A percentile compares a stretch with the other conserved stretches of the same genome.
phyloP scores from a whole-genome alignment of 148 eudicot genomes.

The Cornus suecica region DNA sequence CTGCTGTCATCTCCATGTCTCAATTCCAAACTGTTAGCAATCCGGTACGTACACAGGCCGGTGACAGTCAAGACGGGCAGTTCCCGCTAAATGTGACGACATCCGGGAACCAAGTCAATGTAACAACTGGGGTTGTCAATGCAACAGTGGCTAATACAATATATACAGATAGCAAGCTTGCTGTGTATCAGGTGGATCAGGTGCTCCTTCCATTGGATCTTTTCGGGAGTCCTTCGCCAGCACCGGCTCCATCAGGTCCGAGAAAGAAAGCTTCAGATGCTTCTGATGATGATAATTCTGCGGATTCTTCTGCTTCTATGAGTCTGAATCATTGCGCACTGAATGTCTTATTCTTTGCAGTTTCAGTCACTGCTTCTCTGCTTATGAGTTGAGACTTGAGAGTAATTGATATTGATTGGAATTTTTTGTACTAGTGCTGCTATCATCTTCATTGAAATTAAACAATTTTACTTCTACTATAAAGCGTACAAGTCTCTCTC shows the following conservation, averaged over 20 bases:
- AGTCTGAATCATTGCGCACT: not conserved
- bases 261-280: not conserved
- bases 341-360: not conserved
- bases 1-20: not conserved
- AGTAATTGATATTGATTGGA: not conserved
- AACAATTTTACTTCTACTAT: not conserved
- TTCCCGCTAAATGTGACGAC: not conserved
- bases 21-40: conserved; percentile 7
- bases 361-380: conserved; percentile 3
- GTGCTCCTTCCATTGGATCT: not conserved
- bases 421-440: not conserved
- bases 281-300: not conserved
- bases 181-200: conserved; percentile 5
- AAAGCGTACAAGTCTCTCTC: no score
- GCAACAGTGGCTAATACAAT: not conserved
- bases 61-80: not conserved
- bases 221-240: not conserved
- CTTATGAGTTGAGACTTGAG: not conserved
- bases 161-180: not conserved
- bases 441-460: not conserved
- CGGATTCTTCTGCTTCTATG: not conserved
- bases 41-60: conserved; percentile 1
- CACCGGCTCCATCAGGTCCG: not conserved
- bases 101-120: not conserved
- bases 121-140: conserved; percentile 2